Base-by-base conservation (phyloP, 2,329 filamentous ascomycete genomes). In the Talaromyces sp. region DNA sequence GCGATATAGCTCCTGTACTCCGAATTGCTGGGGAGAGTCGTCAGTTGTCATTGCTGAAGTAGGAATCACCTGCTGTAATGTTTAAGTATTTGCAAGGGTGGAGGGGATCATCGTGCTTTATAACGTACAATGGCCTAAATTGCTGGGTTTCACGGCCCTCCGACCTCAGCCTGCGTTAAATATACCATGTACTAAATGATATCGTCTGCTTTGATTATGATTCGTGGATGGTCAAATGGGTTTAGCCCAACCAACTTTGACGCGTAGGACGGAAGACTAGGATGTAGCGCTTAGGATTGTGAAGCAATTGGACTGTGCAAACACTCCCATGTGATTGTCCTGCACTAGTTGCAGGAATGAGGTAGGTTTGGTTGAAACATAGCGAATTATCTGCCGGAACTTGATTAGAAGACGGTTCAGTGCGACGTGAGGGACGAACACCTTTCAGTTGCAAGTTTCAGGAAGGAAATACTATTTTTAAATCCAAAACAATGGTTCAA, bases 1-100 rank as follows among this genome's bases (percentile, higher is more conserved):
- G 36, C 69, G 59, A 61, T 70, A 69, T n/a, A 70, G 49, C 53
- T 70, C 65, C 38, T 65, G 62, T 38, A 70, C 40, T 6, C 67
- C 69, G 56, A 68, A 68, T n/a, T 29, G 36, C 29, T 61, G 43
- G 29, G 36, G 29, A 15, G 58, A 31, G n/a, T 27, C 53, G 13
- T 61, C 29, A 56, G 53, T 53, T 19, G 49, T 51, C 56, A 63
- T 63, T 22, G 40, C 40, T 45, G n/a, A 45, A 45, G n/a, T n/a
- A n/a, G n/a, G n/a, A n/a, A n/a, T n/a, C n/a, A n/a, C n/a, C n/a
- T n/a, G n/a, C n/a, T n/a, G n/a, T n/a, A n/a, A n/a, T n/a, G n/a
- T n/a, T n/a, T n/a, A n/a, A n/a, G n/a, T 45, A 22, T 45, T 22
- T 45, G 40, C 17, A 45, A 45, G n/a, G 10, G 40, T 22, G 40